Evolutionary conservation across 2,329 filamentous ascomycete species (phyloP).

Genomic region (Trichoderma sp.): DNA sequence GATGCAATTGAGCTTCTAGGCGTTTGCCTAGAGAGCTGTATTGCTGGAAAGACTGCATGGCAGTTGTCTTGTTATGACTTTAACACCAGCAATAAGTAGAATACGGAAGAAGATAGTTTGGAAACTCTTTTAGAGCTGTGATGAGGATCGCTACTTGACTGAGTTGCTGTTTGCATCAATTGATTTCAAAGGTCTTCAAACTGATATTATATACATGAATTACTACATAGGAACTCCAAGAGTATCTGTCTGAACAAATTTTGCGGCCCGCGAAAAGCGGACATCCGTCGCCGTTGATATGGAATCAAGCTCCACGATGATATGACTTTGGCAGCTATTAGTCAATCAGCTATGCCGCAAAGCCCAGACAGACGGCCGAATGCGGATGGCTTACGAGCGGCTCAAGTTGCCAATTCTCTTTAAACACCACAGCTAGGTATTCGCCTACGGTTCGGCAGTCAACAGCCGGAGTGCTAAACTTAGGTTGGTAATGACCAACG

Average conservation of each 20-base stretch:
- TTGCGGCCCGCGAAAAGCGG: neutral
- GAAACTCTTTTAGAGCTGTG: neutral
- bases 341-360: neutral
- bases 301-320: neutral
- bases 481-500: neutral
- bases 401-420: neutral
- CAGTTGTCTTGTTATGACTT: neutral
- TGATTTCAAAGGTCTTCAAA: neutral
- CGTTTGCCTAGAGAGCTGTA: neutral
- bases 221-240: too few relatives aligned
- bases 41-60: slow-evolving; percentile 8
- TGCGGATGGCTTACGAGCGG: neutral
- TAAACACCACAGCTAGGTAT: neutral
- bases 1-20: slow-evolving; percentile 7
- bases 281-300: neutral
- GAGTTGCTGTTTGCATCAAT: neutral
- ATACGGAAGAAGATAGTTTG: neutral
- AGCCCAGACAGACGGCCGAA: neutral
- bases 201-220: neutral
- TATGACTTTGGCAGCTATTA: neutral
- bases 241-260: neutral
- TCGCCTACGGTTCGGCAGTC: neutral
- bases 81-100: neutral
- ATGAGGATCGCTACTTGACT: neutral
- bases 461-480: neutral